A percentile compares a stretch with the other conserved stretches of the same genome.
phyloP scores from a whole-genome alignment of 805 yeast genomes.

The Dipodascus geniculatus region DNA sequence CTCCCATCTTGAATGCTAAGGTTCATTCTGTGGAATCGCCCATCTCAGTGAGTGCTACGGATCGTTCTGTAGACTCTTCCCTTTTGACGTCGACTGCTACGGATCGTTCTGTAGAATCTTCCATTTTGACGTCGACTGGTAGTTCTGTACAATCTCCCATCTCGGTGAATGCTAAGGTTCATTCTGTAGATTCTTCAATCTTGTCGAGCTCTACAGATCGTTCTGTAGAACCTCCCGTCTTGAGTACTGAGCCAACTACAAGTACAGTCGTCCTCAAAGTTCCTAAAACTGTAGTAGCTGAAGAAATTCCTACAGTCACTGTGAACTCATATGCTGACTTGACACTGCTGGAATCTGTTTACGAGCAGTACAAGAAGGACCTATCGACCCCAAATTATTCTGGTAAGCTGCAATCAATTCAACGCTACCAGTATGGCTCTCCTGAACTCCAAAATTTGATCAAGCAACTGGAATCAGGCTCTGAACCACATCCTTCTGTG shows the following conservation, averaged over 20 bases:
- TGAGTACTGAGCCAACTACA: background rate
- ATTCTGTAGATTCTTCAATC: background rate
- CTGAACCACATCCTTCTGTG: background rate
- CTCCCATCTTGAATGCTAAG: background rate
- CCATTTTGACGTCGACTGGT: background rate
- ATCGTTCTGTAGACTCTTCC: too few species aligned
- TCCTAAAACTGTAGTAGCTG: background rate
- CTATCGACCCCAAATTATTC: background rate
- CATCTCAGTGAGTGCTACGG: too few species aligned
- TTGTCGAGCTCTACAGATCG: too few species aligned
- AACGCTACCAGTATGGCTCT: background rate
- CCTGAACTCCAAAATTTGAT: background rate
- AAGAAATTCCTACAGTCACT: background rate
- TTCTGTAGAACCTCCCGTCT: too few species aligned
- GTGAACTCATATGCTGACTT: background rate
- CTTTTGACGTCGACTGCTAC: too few species aligned
- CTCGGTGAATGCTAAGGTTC: background rate
- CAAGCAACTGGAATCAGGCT: background rate
- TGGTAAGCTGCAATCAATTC: background rate
- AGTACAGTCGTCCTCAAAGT: background rate
- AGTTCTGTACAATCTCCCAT: background rate
- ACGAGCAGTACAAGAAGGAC: background rate
- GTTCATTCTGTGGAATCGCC: background rate
- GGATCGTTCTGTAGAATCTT: too few species aligned
- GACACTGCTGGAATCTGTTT: background rate